phyloP scores from a whole-genome alignment of 2,329 filamentous ascomycete species.

The Pseudogymnoascus sp. region DNA sequence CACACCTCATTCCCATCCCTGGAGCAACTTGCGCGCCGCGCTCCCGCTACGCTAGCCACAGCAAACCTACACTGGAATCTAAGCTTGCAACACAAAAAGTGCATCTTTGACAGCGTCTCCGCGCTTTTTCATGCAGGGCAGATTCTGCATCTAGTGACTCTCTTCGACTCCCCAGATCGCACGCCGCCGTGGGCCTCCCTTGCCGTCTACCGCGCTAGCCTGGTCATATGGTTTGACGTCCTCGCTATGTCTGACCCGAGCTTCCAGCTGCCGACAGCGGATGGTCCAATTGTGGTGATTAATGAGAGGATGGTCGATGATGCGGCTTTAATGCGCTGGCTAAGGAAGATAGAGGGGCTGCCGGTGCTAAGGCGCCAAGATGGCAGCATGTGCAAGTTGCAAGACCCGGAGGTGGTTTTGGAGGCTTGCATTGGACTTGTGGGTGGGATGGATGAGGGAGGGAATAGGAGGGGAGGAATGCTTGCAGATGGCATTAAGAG shows the following conservation, averaged over 20 bases:
- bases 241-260: slow-evolving; percentile 42
- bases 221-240: slow-evolving; percentile 57
- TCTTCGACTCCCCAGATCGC: slow-evolving; percentile 42
- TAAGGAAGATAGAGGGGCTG: slow-evolving; percentile 45
- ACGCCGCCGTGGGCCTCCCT: slow-evolving; percentile 65
- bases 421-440: slow-evolving; percentile 46
- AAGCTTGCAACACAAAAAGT: slow-evolving; percentile 51
- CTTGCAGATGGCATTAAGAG: slow-evolving; percentile 47
- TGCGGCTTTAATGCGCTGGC: slow-evolving; percentile 41
- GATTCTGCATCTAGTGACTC: slow-evolving; percentile 54
- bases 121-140: slow-evolving; percentile 62
- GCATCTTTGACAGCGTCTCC: slow-evolving; percentile 56
- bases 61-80: slow-evolving; percentile 39
- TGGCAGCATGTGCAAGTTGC: slow-evolving; percentile 39
- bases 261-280: slow-evolving; percentile 26
- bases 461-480: slow-evolving; percentile 28
- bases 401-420: slow-evolving; percentile 41
- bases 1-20: slow-evolving; percentile 61
- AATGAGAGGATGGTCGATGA: slow-evolving; percentile 44
- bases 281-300: slow-evolving; percentile 37
- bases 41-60: slow-evolving; percentile 45
- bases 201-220: slow-evolving; percentile 58
- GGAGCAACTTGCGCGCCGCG: slow-evolving; percentile 56
- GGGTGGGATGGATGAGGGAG: slow-evolving; percentile 33
- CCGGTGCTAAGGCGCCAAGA: slow-evolving; percentile 44